Evolutionary conservation across 208 protist genomes (phyloP), one percentile per base, ranked within the genome.

Genomic region (Leishmania turanica): DNA sequence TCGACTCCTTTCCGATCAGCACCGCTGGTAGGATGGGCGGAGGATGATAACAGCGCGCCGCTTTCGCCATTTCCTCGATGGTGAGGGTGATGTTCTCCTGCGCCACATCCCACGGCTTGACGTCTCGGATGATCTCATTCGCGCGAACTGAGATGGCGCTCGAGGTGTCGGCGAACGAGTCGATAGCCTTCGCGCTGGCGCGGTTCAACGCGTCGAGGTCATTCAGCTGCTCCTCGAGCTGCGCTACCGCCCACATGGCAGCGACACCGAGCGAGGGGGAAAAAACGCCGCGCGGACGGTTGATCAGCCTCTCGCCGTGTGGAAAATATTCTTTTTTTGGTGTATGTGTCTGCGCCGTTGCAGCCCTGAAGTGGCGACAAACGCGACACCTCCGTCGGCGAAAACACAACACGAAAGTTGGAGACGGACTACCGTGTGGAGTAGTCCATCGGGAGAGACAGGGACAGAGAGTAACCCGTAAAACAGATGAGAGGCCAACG

Each of bases 11-110:
- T 1, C 87, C 78, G 21, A 80, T 83, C 42, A 97, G 78, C 45
- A 97, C 94, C 21, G 89, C 87, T 9, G 87, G 78, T 47, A 97
- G 88, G 11, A 82, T 86, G 7, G 89, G 88, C 11, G 94, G 94
- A 2, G 92, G 92, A 65, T 97, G 92, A 83, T 97, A 97, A 82
- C 92, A 96, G 45, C 92, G 91, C 11, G 94, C 92, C 13, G 92
- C 94, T 72, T 91, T 91, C 24, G 92, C 90, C 87, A 94, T 95
- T 74, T 97, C 91, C 83, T 96, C 92, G 76, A 97, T 96, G 6
- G 91, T 97, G 49, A 88, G 79, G 13, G 92, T 88, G 60, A 97
- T 96, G 79, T 97, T 96, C 77, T 97, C 94, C 84, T 93, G 89
- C 24, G 94, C 92, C n/a, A 95, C 79, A 83, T 95, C 91, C 92